Base-by-base conservation (phyloP, 2,329 filamentous ascomycete genomes). In the Calonectria hawksworthii region DNA sequence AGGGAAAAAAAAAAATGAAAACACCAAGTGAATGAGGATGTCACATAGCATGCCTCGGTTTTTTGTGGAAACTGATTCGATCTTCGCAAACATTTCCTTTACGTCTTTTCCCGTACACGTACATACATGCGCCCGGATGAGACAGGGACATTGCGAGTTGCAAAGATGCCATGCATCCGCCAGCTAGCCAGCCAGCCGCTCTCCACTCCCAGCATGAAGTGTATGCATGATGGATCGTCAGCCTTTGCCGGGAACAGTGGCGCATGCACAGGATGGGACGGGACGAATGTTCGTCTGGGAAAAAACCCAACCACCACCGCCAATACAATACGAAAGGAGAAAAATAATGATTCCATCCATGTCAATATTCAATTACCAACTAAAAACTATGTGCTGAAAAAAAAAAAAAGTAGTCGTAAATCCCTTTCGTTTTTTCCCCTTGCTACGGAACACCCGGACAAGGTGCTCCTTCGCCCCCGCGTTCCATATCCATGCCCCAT, bases 11-110 rank as follows among this genome's bases (percentile, higher is more conserved):
- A 41, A 21, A 11, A 61, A 38, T 26, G 13, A 41, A 26, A 36
- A 61, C 54, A 41, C 34, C 26, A 10, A 34, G 4, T 21, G n/a
- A 32, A 54, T 9, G n/a, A 61, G 21, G 36, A 41, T 28, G 51
- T 8, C 30, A 32, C 56, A 7, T 14, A 18, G 34, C 56, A 8
- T n/a, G n/a, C 34, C 34, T 61, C 23, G 23, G 23, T 34, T 28
- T 59, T 61, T 61, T 61, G 56, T 21, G 34, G 56, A 61, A 61
- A 41, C 56, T 10, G 34, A 23, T 41, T 61, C 56, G n/a, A 41
- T 61, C 56, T 61, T 61, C 56, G n/a, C 56, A 61, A 61, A 61
- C 56, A 41, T 61, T 61, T 61, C 56, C 56, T 38, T 61, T 26
- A n/a, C n/a, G 56, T 5, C 13, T 10, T 38, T 38, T 18, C 9